Conservation (phyloP, 768 basidiomycete species). For the Lentinula edodes region DNA sequence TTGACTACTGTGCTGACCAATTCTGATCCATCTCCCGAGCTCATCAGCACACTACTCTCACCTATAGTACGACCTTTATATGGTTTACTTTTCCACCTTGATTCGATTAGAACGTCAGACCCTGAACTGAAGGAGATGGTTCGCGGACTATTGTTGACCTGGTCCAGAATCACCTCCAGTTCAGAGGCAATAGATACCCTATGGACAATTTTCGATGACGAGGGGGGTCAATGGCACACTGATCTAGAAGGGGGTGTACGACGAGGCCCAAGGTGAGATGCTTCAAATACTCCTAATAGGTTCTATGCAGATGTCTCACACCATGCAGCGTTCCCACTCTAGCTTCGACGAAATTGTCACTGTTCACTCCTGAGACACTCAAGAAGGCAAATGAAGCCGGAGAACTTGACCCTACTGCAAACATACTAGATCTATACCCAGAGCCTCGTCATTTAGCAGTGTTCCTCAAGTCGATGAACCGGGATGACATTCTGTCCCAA, state of each 20-base stretch:
- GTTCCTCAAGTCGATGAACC: constrained; percentile 59
- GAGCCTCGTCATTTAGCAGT: constrained; percentile 66
- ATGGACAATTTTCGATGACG: constrained; percentile 52
- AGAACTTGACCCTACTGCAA: constrained; percentile 43
- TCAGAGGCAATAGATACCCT: constrained; percentile 50
- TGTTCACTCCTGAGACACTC: constrained; percentile 51
- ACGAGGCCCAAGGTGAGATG: constrained; percentile 38
- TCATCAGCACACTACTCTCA: constrained; percentile 58
- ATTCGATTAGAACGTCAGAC: constrained; percentile 53
- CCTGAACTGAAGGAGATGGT: constrained; percentile 57
- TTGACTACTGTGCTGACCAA: constrained; percentile 61
- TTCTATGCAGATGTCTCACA: constrained; percentile 3
- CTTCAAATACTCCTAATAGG: too few relatives aligned
- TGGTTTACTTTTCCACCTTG: constrained; percentile 51
- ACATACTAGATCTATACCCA: constrained; percentile 65
- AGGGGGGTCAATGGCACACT: constrained; percentile 50
- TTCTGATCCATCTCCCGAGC: constrained; percentile 70
- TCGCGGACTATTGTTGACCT: constrained; percentile 58
- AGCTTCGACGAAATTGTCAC: constrained; percentile 22
- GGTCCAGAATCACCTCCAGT: constrained; percentile 62
- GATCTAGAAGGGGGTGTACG: constrained; percentile 48
- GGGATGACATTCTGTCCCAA: constrained; percentile 64
- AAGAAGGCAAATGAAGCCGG: constrained; percentile 32
- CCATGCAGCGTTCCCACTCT: constrained; percentile 13
- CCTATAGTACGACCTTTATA: constrained; percentile 68